Evolutionary conservation across 148 eudicot genomes (phyloP), one percentile per base, ranked within the genome.

Genomic region (Vaccinium vitisidaea): DNA sequence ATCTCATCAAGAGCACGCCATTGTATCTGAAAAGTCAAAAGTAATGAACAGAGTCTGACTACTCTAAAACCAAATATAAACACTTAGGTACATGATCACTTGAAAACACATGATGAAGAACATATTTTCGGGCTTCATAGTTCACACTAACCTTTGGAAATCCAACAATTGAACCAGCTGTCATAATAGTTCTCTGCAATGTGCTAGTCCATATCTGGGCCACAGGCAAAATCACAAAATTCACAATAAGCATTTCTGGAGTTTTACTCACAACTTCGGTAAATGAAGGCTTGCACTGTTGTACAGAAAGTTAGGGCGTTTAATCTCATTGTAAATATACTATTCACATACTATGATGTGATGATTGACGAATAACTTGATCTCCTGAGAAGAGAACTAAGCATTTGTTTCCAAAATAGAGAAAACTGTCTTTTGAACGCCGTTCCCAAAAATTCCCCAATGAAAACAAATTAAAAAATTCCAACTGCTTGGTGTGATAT

Each of bases 1-100:
- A 97, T 95, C 85, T 97, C 99, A 82, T 97, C 99, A 86, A 97
- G 98, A 61, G 99, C 95, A 81, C 99, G 98, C 99, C 99, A 97
- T 91, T 97, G 99, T 89, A 97, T 91, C 99, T 97, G 65, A 82
- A 70, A 79, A 83, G 81, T 39, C 16, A 9, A 30, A 30, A 12
- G 69, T 65, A 83, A 6, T 69, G 36, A 84, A 67, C 30, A 77
- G 61, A 63, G 67, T 49, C 83, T 76, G 56, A 75, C 49, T 46
- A 80, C 5, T 49, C 80, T 75, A n/a, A 11, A 46, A 69, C 49
- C 32, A 83, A 32, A 48, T 50, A 55, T 4, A 32, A 71, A 53
- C 81, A 56, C 56, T 32, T 55, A n/a, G 48, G 14, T 27, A 18
- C 53, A 83, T 13, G 16, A 65, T 46, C 53, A 70, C 11, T 58